phyloP scores from a whole-genome alignment of 768 basidiomycete genomes.

The Tulasnella sp. region DNA sequence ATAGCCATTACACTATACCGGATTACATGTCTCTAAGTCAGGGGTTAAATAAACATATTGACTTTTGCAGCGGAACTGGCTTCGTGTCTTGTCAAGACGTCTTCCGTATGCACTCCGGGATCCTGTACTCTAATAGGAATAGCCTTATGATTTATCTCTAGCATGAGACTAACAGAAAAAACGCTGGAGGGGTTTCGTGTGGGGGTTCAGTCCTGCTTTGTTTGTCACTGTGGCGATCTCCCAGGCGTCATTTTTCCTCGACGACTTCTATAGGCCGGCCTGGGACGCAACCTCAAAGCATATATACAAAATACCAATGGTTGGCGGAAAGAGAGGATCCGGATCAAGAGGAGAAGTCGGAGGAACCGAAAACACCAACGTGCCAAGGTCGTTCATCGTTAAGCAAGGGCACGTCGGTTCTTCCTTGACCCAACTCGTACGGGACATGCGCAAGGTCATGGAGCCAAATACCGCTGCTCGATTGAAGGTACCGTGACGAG shows the following conservation, averaged over 20 bases:
- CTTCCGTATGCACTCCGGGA: too few relatives aligned
- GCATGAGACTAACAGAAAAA: too few relatives aligned
- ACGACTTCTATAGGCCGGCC: neutral
- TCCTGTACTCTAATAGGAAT: too few relatives aligned
- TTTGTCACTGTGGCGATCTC: neutral
- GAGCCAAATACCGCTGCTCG: slow-evolving; percentile 95
- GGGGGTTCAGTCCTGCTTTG: neutral
- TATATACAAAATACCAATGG: neutral
- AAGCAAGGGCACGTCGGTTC: slow-evolving; percentile 91
- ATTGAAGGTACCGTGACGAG: slow-evolving; percentile 54
- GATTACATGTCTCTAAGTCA: neutral
- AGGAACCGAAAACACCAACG: slow-evolving; percentile 22
- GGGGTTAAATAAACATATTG: neutral
- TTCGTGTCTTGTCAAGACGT: neutral
- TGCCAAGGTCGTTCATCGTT: slow-evolving; percentile 91
- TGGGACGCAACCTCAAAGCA: neutral
- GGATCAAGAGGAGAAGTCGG: neutral
- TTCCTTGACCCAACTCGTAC: slow-evolving; percentile 79
- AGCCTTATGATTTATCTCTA: too few relatives aligned
- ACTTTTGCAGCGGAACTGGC: neutral
- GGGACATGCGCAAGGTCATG: slow-evolving; percentile 92
- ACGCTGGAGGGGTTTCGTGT: too few relatives aligned
- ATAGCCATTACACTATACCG: slow-evolving; percentile 14
- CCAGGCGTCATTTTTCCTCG: neutral
- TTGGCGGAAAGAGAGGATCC: neutral